These are phyloP conservation scores for Trichoderma gracile DNA, from an alignment of 2,329 filamentous ascomycete species.

Conservation along the genomic window DNA sequence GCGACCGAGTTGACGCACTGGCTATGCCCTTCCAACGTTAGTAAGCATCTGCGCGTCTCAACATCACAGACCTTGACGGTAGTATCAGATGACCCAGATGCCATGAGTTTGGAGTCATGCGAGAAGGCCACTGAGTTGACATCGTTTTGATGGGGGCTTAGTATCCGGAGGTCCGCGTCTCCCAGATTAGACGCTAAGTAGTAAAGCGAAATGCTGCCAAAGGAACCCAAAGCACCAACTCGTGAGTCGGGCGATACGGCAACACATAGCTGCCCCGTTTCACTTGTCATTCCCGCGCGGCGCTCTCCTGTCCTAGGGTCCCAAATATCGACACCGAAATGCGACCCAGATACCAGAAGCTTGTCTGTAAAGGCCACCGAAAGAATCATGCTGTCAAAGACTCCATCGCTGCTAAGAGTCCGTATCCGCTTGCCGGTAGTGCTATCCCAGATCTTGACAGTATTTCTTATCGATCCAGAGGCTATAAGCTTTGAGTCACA, in stretches of 20 bases:
- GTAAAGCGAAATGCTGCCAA: too few relatives aligned
- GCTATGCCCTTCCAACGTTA: not conserved
- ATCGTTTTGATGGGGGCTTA: too few relatives aligned
- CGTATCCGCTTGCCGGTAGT: not conserved
- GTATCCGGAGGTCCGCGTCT: too few relatives aligned
- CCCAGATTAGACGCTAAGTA: too few relatives aligned
- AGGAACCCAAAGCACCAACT: too few relatives aligned
- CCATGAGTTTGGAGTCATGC: not conserved
- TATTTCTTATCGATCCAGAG: rapidly evolving
- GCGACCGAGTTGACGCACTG: rapidly evolving
- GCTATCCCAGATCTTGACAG: not conserved
- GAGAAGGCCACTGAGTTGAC: not conserved
- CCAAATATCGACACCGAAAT: not conserved
- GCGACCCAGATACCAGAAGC: too few relatives aligned
- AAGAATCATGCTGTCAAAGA: too few relatives aligned
- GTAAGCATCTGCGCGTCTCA: not conserved
- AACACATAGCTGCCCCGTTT: too few relatives aligned
- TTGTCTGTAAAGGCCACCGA: too few relatives aligned
- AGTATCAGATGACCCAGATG: not conserved
- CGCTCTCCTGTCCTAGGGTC: not conserved
- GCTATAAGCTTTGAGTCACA: not conserved
- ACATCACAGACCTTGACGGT: not conserved
- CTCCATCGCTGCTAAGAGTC: too few relatives aligned
- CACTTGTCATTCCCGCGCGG: too few relatives aligned
- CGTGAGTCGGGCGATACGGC: too few relatives aligned